Conservation (phyloP, 257 asterid species). For the Anisodus tanguticus region DNA sequence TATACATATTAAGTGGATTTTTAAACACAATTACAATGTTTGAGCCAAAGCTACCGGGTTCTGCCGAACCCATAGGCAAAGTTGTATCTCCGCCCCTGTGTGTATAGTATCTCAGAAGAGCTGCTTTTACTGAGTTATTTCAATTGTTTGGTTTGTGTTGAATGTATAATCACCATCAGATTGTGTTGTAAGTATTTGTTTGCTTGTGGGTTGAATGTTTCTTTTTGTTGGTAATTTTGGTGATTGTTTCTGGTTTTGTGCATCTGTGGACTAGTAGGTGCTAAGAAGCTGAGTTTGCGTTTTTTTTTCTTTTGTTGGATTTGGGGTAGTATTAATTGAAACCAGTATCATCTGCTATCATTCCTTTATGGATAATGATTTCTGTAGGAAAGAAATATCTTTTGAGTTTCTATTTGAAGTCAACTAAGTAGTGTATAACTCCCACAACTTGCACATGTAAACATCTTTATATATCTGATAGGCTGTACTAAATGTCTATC, state of each 20-base stretch:
- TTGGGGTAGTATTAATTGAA: neutral
- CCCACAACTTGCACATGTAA: neutral
- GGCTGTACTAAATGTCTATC: neutral
- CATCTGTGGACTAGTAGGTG: neutral
- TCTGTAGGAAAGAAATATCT: neutral
- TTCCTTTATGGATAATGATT: neutral
- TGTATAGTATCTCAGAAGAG: neutral
- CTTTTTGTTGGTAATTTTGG: neutral
- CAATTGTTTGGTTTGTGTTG: slow-evolving; percentile 8
- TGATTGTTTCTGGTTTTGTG: neutral
- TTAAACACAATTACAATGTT: too few species aligned
- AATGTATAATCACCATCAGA: neutral
- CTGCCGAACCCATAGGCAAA: too few species aligned
- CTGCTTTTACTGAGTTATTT: neutral
- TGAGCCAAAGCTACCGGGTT: too few species aligned
- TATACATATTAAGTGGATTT: too few species aligned
- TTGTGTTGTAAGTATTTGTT: neutral
- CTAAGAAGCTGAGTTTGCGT: neutral
- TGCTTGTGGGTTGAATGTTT: neutral
- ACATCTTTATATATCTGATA: neutral
- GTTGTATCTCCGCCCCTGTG: neutral
- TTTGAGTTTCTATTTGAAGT: neutral
- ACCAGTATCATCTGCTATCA: neutral
- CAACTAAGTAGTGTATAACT: neutral
- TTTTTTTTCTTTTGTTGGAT: neutral